Evolutionary conservation across 805 yeast genomes (phyloP), one percentile per base, ranked within the genome.

Genomic region (Lipomyces oligophaga): DNA sequence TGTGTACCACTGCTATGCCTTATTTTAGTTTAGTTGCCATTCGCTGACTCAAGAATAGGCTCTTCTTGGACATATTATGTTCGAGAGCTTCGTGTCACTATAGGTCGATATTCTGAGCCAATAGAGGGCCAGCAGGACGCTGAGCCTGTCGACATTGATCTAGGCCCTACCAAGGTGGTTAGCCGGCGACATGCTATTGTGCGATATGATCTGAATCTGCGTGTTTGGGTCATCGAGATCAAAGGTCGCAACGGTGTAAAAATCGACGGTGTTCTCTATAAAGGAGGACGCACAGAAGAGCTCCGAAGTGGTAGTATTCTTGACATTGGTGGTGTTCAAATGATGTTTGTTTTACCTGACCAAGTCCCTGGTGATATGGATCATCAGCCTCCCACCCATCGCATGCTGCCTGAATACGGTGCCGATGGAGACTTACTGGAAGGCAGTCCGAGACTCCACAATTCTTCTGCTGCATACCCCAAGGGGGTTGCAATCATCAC

Each of bases 301-400:
- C 73, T 93, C 45, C 75, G 76, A 42, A 82, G 94, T 1, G 98
- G 98, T n/a, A 85, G 90, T 34, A 79, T 93, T 15, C 67, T 93
- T 47, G 99, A 93, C 60, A 81, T 93, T 37, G 97, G 97, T 15
- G 97, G 97, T 4, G 88, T 96, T 8, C 97, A 93, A 67, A 93
- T 93, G 97, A 90, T 93, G 95, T 93, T 93, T 63, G 93, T 93
- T 31, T 71, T 93, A 56, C 99, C 99, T 1, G 97, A 89, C 63
- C 57, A 53, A 24, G 51, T 47, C 8, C 50, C 50, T 15, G 21
- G 38, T 4, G 58, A 44, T 3, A 27, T 47, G 24, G 57, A 53
- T 4, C 16, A 38, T 18, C 41, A 35, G 10, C n/a, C n/a, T n/a
- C n/a, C n/a, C n/a, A n/a, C n/a, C n/a, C n/a, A n/a, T n/a, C n/a